phyloP scores from a whole-genome alignment of 257 asterid genomes.

The Jacaranda mimosifolia region DNA sequence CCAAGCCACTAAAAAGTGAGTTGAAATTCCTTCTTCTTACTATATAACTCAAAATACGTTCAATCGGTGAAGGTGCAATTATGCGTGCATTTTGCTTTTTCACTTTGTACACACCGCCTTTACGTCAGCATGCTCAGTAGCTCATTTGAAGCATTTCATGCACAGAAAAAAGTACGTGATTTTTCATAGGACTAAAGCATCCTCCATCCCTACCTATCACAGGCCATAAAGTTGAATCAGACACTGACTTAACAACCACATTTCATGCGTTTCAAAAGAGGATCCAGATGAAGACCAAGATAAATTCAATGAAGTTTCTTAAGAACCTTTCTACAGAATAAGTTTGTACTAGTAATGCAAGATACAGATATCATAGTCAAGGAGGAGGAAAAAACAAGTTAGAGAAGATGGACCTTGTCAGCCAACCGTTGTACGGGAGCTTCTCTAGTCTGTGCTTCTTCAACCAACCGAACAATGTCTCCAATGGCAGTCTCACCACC shows the following conservation, averaged over 20 bases:
- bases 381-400: constrained; percentile 26
- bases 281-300: constrained; percentile 2
- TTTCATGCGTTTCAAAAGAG: not conserved
- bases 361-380: constrained; percentile 19
- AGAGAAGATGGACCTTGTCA: constrained; percentile 74
- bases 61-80: no score
- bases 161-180: no score
- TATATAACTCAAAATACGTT: no score
- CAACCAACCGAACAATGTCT: constrained; percentile 97
- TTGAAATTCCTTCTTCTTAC: no score
- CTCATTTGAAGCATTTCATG: no score
- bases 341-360: not conserved
- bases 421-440: constrained; percentile 98
- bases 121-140: no score
- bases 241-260: not conserved
- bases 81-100: no score
- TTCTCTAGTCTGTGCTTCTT: constrained; percentile 98
- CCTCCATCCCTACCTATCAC: not conserved
- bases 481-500: constrained; percentile 98
- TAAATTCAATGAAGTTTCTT: not conserved
- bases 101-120: no score
- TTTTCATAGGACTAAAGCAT: no score
- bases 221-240: not conserved
- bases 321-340: constrained; percentile 4
- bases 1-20: no score